Percentiles rank a stretch among this genome's conserved stretches.
phyloP scores from a whole-genome alignment of 2,329 filamentous ascomycete species.

The Paraconiothyrium brasiliense region DNA sequence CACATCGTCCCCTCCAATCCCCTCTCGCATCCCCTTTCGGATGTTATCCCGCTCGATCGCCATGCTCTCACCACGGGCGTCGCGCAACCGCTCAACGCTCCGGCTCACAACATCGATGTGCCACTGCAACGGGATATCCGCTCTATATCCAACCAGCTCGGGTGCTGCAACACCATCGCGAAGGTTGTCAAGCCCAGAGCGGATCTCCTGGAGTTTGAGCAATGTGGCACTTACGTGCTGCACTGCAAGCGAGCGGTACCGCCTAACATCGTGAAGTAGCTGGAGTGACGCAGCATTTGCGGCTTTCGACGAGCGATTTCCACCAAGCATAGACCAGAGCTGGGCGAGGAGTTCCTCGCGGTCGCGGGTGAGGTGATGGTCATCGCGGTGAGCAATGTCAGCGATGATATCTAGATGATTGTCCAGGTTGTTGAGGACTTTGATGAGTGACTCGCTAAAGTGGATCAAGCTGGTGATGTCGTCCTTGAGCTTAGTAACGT shows the following conservation, averaged over 20 bases:
- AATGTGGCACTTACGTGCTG: constrained; percentile 75
- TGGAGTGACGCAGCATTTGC: constrained; percentile 70
- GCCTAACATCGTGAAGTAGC: constrained; percentile 71
- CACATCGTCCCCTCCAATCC: constrained; percentile 13
- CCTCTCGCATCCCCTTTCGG: constrained; percentile 29
- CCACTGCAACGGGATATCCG: constrained; percentile 71
- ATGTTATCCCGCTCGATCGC: constrained; percentile 66
- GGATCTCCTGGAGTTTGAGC: constrained; percentile 77
- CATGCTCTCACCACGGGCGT: constrained; percentile 67
- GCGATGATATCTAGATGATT: constrained; percentile 72
- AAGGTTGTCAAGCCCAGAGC: constrained; percentile 74
- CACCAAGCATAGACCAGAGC: constrained; percentile 79
- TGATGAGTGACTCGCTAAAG: constrained; percentile 74
- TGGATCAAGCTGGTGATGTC: constrained; percentile 73
- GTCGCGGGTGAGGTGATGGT: constrained; percentile 65
- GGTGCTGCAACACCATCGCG: constrained; percentile 75
- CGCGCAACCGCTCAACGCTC: constrained; percentile 76
- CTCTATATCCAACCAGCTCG: constrained; percentile 63
- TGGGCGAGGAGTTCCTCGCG: constrained; percentile 73
- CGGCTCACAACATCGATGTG: constrained; percentile 79
- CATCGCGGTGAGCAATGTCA: constrained; percentile 72
- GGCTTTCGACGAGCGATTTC: constrained; percentile 68
- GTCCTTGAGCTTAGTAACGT: constrained; percentile 74
- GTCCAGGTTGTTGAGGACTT: constrained; percentile 73
- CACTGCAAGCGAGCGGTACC: constrained; percentile 72